phyloP scores from a whole-genome alignment of 805 yeast species.

The Schwanniomyces pseudopolymorphus region DNA sequence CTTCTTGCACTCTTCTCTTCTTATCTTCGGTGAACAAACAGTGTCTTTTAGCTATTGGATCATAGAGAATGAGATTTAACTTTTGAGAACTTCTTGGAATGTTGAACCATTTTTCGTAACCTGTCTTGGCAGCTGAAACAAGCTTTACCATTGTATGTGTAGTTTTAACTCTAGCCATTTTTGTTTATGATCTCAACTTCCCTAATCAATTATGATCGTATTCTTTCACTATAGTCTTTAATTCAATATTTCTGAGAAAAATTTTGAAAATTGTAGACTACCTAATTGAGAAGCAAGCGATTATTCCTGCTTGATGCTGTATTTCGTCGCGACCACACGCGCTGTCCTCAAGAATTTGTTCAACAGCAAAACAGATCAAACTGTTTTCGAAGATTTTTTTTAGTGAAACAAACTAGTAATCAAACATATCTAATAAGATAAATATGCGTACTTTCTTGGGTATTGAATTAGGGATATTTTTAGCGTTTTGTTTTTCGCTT shows the following conservation, averaged over 20 bases:
- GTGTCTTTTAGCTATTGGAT: slow-evolving; percentile 84
- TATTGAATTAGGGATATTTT: slow-evolving; percentile 9
- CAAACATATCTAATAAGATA: background rate
- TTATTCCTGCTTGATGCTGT: background rate
- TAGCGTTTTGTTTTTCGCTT: slow-evolving; percentile 19
- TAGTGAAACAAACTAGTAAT: background rate
- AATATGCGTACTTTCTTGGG: background rate
- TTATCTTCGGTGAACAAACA: slow-evolving; percentile 86
- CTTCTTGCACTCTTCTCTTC: slow-evolving; percentile 73
- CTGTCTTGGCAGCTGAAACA: slow-evolving; percentile 88
- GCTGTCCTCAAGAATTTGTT: background rate
- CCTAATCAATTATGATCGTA: background rate
- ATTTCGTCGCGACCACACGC: background rate
- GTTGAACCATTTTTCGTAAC: slow-evolving; percentile 75
- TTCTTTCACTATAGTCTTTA: background rate
- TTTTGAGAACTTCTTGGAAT: slow-evolving; percentile 80
- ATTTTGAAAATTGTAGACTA: slow-evolving; percentile 4
- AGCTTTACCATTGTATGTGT: slow-evolving; percentile 82
- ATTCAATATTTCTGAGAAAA: slow-evolving; percentile 1
- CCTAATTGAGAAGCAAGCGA: slow-evolving; percentile 3
- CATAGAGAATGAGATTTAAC: slow-evolving; percentile 81
- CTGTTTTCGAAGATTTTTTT: background rate
- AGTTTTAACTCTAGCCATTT: slow-evolving; percentile 59
- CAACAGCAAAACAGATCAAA: background rate
- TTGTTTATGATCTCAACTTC: background rate